Base-by-base conservation (phyloP, 441 rosid genomes). In the Pelargonium fulgidum region DNA sequence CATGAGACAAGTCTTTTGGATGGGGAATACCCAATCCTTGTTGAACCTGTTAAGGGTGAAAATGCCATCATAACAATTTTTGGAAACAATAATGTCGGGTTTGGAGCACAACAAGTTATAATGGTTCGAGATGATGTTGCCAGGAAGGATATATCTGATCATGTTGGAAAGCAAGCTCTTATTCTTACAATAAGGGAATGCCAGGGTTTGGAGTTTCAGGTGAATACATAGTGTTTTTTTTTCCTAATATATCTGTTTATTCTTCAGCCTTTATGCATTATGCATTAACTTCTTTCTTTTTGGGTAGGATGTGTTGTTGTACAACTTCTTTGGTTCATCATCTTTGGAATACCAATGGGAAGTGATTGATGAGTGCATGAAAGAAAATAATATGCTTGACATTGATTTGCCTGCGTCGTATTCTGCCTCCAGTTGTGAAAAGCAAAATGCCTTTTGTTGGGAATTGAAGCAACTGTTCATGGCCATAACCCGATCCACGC, bases 121-220 rank as follows among this genome's bases (percentile, higher is more conserved):
- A 39, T 85, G 61, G 89, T 86, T 0, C 75, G 85, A 8, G 84
- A 86, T 72, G 85, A 83, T 52, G 1, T 1, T 70, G 79, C 81
- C 5, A 79, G 73, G 47, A 71, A 72, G 54, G 87, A 81, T 70
- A 75, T 85, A 58, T 66, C 47, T 24, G 62, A 70, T 33, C 64
- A 20, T 76, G 81, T 83, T 1, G 80, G 90, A 62, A 81, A 75
- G 64, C 79, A 84, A 68, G 90, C 89, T 17, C 86, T 81, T 62
- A 82, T 86, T 41, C 69, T 84, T 68, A 88, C 90, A 1, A 65
- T 82, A 39, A 58, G 73, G 36, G 92, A 87, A 68, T 80, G 88
- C 78, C 82, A 83, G 75, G 88, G 86, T 65, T 72, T 85, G 64
- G 87, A 87, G 72, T 87, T 87, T 77, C 87, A 84, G 88, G 92